These are phyloP conservation scores for Backusella australiensis DNA, from an alignment of 192 early-diverging fungal species.

Conservation along the genomic window DNA sequence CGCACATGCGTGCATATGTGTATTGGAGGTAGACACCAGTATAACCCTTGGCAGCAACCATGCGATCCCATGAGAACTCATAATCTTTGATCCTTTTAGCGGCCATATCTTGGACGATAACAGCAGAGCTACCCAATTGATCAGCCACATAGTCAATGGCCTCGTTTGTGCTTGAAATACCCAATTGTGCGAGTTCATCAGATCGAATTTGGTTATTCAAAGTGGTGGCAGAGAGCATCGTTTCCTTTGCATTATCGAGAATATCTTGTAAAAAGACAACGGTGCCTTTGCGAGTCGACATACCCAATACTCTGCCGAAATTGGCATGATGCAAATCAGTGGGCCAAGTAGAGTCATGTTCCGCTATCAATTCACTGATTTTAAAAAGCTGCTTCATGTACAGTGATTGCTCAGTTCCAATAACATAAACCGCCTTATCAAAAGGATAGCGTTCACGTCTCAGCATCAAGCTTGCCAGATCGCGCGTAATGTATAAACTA, in stretches of 20 bases:
- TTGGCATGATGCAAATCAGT: slow-evolving; percentile 72
- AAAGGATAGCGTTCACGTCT: slow-evolving; percentile 74
- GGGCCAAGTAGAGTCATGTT: slow-evolving; percentile 22
- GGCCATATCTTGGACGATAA: slow-evolving; percentile 86
- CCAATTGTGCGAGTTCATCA: background rate
- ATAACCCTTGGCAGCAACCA: slow-evolving; percentile 90
- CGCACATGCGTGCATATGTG: slow-evolving; percentile 89
- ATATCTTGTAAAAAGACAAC: slow-evolving; percentile 94
- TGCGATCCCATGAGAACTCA: slow-evolving; percentile 84
- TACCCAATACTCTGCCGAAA: slow-evolving; percentile 88
- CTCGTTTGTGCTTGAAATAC: background rate
- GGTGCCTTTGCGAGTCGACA: slow-evolving; percentile 91
- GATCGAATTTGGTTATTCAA: background rate
- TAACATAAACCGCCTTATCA: slow-evolving; percentile 84
- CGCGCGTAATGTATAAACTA: slow-evolving; percentile 87
- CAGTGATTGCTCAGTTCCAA: slow-evolving; percentile 78
- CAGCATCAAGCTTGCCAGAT: slow-evolving; percentile 82
- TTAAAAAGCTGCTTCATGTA: slow-evolving; percentile 92
- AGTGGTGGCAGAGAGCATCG: slow-evolving; percentile 77
- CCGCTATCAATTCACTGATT: slow-evolving; percentile 63
- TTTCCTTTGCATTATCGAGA: slow-evolving; percentile 72
- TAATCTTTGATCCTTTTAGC: slow-evolving; percentile 88
- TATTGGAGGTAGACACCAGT: slow-evolving; percentile 97
- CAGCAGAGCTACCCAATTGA: slow-evolving; percentile 81
- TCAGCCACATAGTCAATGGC: slow-evolving; percentile 74